Evolutionary conservation across 2,329 filamentous ascomycete species (phyloP).

Genomic region (Phaeophleospora eucalypticola): DNA sequence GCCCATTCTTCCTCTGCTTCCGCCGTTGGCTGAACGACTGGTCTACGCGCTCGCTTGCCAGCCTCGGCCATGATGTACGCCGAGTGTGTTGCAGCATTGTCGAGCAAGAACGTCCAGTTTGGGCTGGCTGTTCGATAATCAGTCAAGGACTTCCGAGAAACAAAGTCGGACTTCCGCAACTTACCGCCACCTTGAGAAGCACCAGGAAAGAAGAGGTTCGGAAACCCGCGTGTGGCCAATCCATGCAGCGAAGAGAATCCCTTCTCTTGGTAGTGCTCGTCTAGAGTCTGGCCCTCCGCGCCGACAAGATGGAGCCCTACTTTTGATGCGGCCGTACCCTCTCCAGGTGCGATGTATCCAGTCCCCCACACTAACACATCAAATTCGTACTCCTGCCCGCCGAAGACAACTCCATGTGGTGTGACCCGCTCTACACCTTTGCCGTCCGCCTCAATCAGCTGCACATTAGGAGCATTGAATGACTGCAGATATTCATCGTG

Average conservation of each 20-base stretch:
- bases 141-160: background rate
- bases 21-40: conserved; percentile 44
- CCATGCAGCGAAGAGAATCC: conserved; percentile 53
- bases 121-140: background rate
- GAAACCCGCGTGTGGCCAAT: conserved; percentile 46
- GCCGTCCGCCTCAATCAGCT: conserved; percentile 57
- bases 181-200: conserved; percentile 38
- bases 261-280: conserved; percentile 36
- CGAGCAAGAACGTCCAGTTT: conserved; percentile 34
- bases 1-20: conserved; percentile 50
- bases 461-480: conserved; percentile 58
- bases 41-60: conserved; percentile 17
- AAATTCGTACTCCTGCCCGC: conserved; percentile 46
- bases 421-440: conserved; percentile 49
- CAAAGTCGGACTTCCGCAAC: background rate
- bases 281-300: conserved; percentile 42
- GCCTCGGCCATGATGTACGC: conserved; percentile 43
- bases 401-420: conserved; percentile 45
- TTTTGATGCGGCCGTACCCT: conserved; percentile 29
- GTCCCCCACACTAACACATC: conserved; percentile 48
- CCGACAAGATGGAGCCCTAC: conserved; percentile 34
- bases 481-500: conserved; percentile 38
- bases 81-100: conserved; percentile 40
- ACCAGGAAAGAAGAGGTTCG: conserved; percentile 52
- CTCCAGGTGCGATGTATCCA: conserved; percentile 36